A percentile compares a stretch with the other conserved stretches of the same genome.
Evolutionary conservation across 1,139 yeast genomes (phyloP).

Genomic region (Kurtzmaniella quercitrusa): DNA sequence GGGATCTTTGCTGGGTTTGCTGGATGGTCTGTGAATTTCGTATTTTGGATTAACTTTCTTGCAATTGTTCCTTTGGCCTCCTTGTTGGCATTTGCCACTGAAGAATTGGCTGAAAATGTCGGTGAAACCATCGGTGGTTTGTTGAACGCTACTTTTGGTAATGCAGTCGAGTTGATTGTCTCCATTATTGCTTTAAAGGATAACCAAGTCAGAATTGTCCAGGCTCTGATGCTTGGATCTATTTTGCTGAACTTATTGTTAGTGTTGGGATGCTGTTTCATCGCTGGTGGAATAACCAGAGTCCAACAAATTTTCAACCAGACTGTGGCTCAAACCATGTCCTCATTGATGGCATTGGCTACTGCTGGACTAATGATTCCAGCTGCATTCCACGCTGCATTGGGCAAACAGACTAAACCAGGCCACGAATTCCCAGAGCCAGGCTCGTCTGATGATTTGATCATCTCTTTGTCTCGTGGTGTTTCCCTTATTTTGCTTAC

Average conservation of each 20-base stretch:
- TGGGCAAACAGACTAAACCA: constrained; percentile 42
- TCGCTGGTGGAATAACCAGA: constrained; percentile 87
- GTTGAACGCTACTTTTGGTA: constrained; percentile 93
- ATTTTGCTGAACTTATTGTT: constrained; percentile 80
- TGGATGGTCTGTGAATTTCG: constrained; percentile 52
- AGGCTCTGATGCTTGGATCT: constrained; percentile 95
- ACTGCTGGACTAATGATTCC: constrained; percentile 87
- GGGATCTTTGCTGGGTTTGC: constrained; percentile 72
- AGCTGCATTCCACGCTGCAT: constrained; percentile 89
- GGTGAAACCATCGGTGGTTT: constrained; percentile 91
- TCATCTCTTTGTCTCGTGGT: constrained; percentile 78
- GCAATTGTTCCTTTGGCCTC: constrained; percentile 95
- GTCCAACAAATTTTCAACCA: constrained; percentile 87
- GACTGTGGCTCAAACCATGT: constrained; percentile 97
- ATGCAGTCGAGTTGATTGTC: constrained; percentile 89
- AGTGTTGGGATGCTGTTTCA: constrained; percentile 92
- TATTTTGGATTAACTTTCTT: constrained; percentile 74
- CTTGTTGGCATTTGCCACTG: constrained; percentile 85
- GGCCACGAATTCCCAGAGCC: constrained; percentile 35
- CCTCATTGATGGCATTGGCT: constrained; percentile 86
- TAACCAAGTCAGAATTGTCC: constrained; percentile 89
- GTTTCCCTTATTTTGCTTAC: constrained; percentile 73
- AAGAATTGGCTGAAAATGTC: constrained; percentile 79
- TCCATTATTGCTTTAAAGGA: constrained; percentile 82
- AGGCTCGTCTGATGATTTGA: constrained; percentile 42